phyloP scores from a whole-genome alignment of 176 grass and related monocot species.

The Guadua angustifolia region DNA sequence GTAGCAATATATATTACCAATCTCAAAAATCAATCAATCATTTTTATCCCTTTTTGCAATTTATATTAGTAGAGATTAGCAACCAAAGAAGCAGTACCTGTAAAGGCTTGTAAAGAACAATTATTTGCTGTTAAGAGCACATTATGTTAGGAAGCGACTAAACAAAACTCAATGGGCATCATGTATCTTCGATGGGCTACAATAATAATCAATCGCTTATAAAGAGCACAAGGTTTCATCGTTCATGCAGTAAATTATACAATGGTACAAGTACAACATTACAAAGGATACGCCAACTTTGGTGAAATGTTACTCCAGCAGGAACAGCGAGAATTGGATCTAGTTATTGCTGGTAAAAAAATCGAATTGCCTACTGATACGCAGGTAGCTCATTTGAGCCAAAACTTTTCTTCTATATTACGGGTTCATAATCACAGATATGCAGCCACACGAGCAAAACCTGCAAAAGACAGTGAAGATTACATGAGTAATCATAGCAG shows the following conservation, averaged over 20 bases:
- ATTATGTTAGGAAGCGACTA: background rate
- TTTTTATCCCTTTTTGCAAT: no score
- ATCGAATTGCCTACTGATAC: conserved; percentile 51
- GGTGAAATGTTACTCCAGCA: background rate
- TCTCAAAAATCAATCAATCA: no score
- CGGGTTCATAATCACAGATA: conserved; percentile 32
- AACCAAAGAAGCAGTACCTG: background rate
- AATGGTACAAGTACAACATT: conserved; percentile 46
- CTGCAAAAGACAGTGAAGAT: conserved; percentile 21
- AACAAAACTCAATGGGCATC: background rate
- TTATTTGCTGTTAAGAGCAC: background rate
- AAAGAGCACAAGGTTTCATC: conserved; percentile 17
- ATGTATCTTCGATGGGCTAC: background rate
- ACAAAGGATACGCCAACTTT: background rate
- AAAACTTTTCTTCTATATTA: conserved; percentile 47
- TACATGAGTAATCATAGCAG: background rate
- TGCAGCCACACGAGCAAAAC: conserved; percentile 6
- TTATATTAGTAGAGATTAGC: no score
- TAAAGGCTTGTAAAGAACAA: background rate
- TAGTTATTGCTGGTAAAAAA: conserved; percentile 56
- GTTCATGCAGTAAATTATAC: conserved; percentile 45
- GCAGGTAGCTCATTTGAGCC: conserved; percentile 34
- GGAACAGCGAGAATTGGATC: conserved; percentile 2
- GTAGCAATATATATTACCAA: no score
- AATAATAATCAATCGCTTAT: conserved; percentile 19